A percentile compares a stretch with the other conserved stretches of the same genome.
These are phyloP conservation scores for Phytopythium chamaehyphon DNA, from an alignment of 352 stramenopile species.

Conservation along the genomic window DNA sequence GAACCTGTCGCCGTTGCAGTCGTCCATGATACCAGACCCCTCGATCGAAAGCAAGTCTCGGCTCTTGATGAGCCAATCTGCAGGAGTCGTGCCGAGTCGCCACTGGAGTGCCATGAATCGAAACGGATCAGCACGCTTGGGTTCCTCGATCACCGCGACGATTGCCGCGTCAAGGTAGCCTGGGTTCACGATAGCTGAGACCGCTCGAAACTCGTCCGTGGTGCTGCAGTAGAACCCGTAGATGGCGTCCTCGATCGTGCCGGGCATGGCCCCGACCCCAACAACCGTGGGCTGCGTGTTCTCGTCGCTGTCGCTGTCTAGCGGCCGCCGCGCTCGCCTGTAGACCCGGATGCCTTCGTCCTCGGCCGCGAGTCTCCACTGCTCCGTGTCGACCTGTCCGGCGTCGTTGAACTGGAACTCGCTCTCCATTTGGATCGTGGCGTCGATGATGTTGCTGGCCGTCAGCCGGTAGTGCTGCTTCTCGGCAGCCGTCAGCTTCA, in stretches of 20 bases:
- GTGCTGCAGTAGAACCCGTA: conserved; percentile 12
- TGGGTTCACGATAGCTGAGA: conserved; percentile 12
- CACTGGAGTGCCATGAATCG: conserved; percentile 37
- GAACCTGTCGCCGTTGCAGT: conserved; percentile 15
- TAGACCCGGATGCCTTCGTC: not conserved
- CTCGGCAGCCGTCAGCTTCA: not conserved
- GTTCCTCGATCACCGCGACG: conserved; percentile 16
- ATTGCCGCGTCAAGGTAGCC: conserved; percentile 18
- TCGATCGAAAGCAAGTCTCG: conserved; percentile 32
- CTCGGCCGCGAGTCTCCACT: not conserved
- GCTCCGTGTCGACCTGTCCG: not conserved
- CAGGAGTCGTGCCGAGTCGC: conserved; percentile 16
- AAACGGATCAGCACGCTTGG: conserved; percentile 20
- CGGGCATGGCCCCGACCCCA: conserved; percentile 10
- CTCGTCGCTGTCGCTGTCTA: not conserved
- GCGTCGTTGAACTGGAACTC: not conserved
- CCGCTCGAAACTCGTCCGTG: conserved; percentile 15
- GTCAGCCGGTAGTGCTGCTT: not conserved
- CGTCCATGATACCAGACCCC: conserved; percentile 18
- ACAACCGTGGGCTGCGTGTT: conserved; percentile 12
- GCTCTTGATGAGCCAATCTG: conserved; percentile 8
- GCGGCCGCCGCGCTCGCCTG: not conserved
- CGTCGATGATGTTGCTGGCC: not conserved
- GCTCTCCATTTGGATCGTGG: not conserved
- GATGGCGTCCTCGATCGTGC: conserved; percentile 13